Conservation (phyloP, 1,139 yeast species). For the Blastobotrys raffinosifermentans region DNA sequence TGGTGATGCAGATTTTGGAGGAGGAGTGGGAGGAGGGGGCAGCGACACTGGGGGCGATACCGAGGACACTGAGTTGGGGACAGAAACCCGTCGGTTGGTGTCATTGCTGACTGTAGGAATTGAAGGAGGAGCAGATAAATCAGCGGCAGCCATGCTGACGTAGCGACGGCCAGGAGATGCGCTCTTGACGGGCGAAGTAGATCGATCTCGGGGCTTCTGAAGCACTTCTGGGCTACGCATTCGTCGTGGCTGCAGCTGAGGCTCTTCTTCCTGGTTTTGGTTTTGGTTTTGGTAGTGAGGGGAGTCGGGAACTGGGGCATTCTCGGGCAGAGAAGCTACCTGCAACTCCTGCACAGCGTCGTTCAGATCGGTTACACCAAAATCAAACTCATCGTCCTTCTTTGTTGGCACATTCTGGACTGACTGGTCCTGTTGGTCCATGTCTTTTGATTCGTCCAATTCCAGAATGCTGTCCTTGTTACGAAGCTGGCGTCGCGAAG, state of each 20-base stretch:
- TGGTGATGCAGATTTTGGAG: background rate
- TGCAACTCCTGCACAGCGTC: background rate
- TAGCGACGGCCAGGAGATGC: no score
- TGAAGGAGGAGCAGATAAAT: no score
- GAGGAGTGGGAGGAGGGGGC: constrained; percentile 3
- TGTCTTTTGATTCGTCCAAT: background rate
- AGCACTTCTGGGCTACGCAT: constrained; percentile 1
- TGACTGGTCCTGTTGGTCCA: background rate
- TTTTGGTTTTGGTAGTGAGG: constrained; percentile 1
- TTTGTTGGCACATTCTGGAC: no score
- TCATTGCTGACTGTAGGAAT: constrained; percentile 1
- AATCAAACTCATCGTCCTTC: background rate
- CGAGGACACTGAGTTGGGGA: background rate
- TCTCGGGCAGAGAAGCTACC: constrained; percentile 3
- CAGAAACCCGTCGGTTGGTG: background rate
- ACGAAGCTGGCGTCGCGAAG: constrained; percentile 10
- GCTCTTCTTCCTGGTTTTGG: background rate
- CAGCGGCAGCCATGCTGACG: no score
- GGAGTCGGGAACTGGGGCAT: constrained; percentile 1
- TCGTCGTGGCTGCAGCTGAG: background rate
- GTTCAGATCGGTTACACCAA: background rate
- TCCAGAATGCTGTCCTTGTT: background rate
- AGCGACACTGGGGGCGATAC: constrained; percentile 2
- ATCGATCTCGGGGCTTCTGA: no score
- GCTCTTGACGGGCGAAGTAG: no score